Conservation (phyloP, 345 rosid species). For the Rhodamnia rubescens region DNA sequence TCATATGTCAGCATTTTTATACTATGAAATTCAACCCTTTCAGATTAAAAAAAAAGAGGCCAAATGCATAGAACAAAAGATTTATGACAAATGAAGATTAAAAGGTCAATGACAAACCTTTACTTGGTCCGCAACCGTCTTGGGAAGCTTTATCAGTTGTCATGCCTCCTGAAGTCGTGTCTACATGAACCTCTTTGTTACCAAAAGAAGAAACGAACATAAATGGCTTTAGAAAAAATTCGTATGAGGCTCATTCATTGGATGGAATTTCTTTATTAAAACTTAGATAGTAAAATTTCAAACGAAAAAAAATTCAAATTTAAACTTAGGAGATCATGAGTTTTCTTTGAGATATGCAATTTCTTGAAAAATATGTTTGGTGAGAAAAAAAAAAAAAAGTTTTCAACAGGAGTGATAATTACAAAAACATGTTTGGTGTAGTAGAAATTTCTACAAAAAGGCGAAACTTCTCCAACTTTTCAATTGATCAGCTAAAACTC, state of each 20-base stretch:
- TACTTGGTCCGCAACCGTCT: background rate
- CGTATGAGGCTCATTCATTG: background rate
- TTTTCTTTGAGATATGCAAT: background rate
- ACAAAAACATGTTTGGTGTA: background rate
- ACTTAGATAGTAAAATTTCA: background rate
- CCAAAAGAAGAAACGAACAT: background rate
- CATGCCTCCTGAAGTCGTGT: background rate
- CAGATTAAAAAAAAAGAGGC: background rate
- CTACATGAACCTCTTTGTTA: background rate
- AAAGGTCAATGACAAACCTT: background rate
- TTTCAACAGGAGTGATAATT: background rate
- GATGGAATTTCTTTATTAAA: background rate
- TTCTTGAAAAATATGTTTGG: background rate
- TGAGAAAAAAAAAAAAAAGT: background rate
- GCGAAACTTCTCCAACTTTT: too few species aligned
- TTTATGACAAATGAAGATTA: background rate
- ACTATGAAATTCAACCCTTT: background rate
- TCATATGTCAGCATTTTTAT: background rate
- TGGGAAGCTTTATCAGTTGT: background rate
- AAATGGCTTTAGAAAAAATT: background rate
- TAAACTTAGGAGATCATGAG: background rate
- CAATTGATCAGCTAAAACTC: too few species aligned
- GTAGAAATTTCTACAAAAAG: too few species aligned
- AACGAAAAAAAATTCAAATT: background rate
- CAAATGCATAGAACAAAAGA: background rate